These are phyloP conservation scores for Globisporangium spiculum DNA, from an alignment of 352 stramenopile genomes.

Conservation along the genomic window DNA sequence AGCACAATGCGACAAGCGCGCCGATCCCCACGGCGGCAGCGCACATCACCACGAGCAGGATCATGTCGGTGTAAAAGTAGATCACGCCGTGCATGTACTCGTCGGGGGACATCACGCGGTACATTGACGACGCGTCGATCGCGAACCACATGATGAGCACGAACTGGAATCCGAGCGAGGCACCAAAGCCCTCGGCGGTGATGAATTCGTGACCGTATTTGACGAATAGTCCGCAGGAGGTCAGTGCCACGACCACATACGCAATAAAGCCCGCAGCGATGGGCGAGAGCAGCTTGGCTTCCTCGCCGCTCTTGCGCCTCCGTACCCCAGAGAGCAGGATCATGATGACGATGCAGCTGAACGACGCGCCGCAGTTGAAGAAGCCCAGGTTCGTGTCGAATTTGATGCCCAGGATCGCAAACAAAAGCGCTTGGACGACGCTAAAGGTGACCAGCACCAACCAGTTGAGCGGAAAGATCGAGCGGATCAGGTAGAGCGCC, in stretches of 20 bases:
- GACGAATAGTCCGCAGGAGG: conserved; percentile 26
- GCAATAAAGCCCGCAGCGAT: conserved; percentile 27
- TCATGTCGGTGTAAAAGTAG: conserved; percentile 66
- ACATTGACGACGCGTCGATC: conserved; percentile 51
- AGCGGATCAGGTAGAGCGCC: not conserved
- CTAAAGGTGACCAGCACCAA: conserved; percentile 38
- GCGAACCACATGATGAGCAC: conserved; percentile 55
- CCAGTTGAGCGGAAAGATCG: conserved; percentile 12
- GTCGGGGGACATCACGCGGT: conserved; percentile 52
- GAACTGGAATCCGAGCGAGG: conserved; percentile 39
- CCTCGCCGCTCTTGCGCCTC: not conserved
- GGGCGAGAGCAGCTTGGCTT: conserved; percentile 30
- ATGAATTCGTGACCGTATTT: conserved; percentile 30
- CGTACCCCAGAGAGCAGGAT: conserved; percentile 30
- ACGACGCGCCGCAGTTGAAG: conserved; percentile 37
- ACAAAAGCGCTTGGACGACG: conserved; percentile 30
- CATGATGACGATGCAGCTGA: conserved; percentile 44
- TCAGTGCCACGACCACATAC: conserved; percentile 23
- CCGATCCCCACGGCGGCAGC: conserved; percentile 34
- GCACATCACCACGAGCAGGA: conserved; percentile 40
- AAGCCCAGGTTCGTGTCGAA: conserved; percentile 42
- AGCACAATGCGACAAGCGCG: not conserved
- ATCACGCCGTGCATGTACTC: conserved; percentile 70
- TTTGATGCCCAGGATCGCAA: conserved; percentile 31
- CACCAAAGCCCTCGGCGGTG: conserved; percentile 31